Evolutionary conservation across 2,329 filamentous ascomycete genomes (phyloP).

Genomic region (Ceratocystis alfenasii): DNA sequence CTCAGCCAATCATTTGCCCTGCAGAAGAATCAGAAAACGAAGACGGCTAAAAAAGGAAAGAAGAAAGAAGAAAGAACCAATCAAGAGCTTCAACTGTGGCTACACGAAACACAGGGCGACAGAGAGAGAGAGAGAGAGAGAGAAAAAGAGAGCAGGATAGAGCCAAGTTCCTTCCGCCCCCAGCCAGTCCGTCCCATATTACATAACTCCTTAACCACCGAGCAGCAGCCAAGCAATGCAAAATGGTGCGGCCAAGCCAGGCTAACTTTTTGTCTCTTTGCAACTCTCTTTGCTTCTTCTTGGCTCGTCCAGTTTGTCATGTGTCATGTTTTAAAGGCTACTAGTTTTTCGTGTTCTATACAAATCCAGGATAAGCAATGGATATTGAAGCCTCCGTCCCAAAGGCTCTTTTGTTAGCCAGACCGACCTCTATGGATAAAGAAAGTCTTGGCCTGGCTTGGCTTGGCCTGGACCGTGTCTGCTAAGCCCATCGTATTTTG

Average conservation of each 20-base stretch:
- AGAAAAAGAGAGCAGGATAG: neutral
- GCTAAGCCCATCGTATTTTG: no score
- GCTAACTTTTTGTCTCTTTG: neutral
- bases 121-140: neutral
- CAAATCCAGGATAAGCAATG: neutral
- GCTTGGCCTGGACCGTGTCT: neutral
- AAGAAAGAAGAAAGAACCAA: neutral
- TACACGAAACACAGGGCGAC: no score
- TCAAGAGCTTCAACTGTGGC: no score
- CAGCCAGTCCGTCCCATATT: neutral
- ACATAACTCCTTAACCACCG: neutral
- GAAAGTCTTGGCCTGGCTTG: neutral
- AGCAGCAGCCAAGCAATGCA: neutral
- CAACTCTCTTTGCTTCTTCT: neutral
- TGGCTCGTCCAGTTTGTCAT: slow-evolving; percentile 5
- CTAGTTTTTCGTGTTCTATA: neutral
- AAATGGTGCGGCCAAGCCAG: neutral
- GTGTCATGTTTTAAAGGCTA: neutral
- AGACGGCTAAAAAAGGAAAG: neutral
- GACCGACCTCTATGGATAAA: neutral
- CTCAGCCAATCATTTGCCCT: neutral
- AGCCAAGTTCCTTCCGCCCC: neutral
- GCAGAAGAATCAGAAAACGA: neutral
- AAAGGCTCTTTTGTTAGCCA: neutral
- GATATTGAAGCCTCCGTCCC: neutral